Base-by-base conservation (phyloP, 257 asterid species). In the Jacaranda mimosifolia region DNA sequence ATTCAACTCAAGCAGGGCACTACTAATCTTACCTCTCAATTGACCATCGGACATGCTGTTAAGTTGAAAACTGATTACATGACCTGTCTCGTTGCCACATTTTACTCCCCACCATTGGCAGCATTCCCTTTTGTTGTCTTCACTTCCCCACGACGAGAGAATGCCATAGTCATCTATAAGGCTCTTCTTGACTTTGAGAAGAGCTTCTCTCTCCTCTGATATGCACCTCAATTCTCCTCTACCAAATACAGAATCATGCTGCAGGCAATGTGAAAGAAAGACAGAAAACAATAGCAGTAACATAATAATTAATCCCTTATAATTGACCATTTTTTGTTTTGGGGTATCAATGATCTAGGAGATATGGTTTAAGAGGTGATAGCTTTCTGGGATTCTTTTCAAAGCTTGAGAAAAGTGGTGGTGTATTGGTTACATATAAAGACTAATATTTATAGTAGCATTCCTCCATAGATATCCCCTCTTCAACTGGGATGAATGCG, bases 1-100 rank as follows among this genome's bases (percentile, higher is more conserved):
- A 51, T 59, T 73, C 66, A 82, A 52, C 8, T 77, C 82, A 15
- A 83, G 73, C 45, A 86, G 75, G 8, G 66, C 70, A 63, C 43
- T 26, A 52, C 77, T 64, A 6, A 83, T 70, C 8, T 78, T 73
- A 72, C 89, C 86, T 80, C 59, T 39, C 59, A 82, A 60, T 17
- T 0, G 32, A 3, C 0, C 17, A n/a, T 4, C 0, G 7, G 35
- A 1, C 10, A 11, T 10, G 9, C 5, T 3, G 12, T 9, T n/a
- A 6, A 80, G 63, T 5, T 9, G 63, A n/a, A 75, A 63, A 6
- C 38, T 18, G 6, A 73, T 80, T 26, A 80, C 84, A 14, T 43
- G 73, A 10, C 18, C 36, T 15, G 72, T 68, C 68, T 60, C 43
- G 64, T 70, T 63, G 78, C 78, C 45, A 13, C 83, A 73, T 3